phyloP scores from a whole-genome alignment of 2,329 filamentous ascomycete species.

The Pseudocercospora musae region DNA sequence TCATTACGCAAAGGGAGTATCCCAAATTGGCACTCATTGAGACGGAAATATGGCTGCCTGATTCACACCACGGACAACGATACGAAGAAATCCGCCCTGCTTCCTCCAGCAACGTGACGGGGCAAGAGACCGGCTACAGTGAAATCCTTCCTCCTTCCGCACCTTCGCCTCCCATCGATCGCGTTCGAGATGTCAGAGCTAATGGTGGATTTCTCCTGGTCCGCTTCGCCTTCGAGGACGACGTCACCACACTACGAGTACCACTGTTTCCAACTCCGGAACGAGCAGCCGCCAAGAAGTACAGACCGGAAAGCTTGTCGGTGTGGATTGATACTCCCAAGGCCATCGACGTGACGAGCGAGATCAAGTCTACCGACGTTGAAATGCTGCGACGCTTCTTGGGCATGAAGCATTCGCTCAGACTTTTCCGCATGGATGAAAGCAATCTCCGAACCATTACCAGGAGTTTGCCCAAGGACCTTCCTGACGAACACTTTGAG shows the following conservation, averaged over 20 bases:
- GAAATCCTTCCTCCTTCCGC: neutral
- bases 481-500: slow-evolving; percentile 59
- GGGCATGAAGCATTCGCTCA: slow-evolving; percentile 63
- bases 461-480: slow-evolving; percentile 57
- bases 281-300: slow-evolving; percentile 59
- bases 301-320: slow-evolving; percentile 58
- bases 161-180: neutral
- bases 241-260: slow-evolving; percentile 60
- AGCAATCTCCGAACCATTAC: slow-evolving; percentile 56
- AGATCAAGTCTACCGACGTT: slow-evolving; percentile 54
- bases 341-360: slow-evolving; percentile 45
- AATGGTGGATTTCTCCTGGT: slow-evolving; percentile 62
- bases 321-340: slow-evolving; percentile 61
- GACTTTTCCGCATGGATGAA: slow-evolving; percentile 64
- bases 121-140: too few species aligned
- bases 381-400: slow-evolving; percentile 62
- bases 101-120: neutral
- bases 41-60: slow-evolving; percentile 66
- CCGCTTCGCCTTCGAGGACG: slow-evolving; percentile 57
- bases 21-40: slow-evolving; percentile 68
- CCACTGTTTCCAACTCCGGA: slow-evolving; percentile 60
- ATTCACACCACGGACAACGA: slow-evolving; percentile 34
- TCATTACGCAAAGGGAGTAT: slow-evolving; percentile 67
- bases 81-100: neutral
- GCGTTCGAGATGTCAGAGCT: slow-evolving; percentile 48